Evolutionary conservation across 2,329 filamentous ascomycete genomes (phyloP).

Genomic region (Huntiella abstrusa): DNA sequence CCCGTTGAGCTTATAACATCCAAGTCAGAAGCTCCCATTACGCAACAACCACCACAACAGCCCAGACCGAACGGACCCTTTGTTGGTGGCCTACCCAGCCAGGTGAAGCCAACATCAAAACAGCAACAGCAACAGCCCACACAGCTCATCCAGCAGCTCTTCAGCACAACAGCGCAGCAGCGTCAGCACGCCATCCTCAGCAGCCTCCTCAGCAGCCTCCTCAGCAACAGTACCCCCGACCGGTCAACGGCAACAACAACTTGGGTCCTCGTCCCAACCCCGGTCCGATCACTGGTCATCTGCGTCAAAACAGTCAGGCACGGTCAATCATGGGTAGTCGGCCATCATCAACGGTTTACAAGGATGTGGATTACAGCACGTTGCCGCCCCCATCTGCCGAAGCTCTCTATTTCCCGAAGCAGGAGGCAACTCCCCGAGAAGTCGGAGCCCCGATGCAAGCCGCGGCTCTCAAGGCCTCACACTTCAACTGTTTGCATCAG

Average conservation of each 20-base stretch:
- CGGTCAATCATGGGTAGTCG: constrained; percentile 1
- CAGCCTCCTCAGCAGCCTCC: too few species aligned
- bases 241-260: too few species aligned
- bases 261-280: too few species aligned
- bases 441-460: constrained; percentile 22
- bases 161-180: too few species aligned
- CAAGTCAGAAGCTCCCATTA: neutral
- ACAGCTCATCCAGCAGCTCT: neutral
- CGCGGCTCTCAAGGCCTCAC: constrained; percentile 24
- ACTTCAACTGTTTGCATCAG: constrained; percentile 27
- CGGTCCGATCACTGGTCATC: neutral
- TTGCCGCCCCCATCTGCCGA: constrained; percentile 19
- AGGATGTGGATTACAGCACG: constrained; percentile 20
- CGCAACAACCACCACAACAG: neutral
- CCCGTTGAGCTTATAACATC: neutral
- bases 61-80: too few species aligned
- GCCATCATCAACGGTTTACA: constrained; percentile 21
- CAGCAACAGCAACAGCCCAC: neutral
- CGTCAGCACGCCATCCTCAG: too few species aligned
- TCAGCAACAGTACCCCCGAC: too few species aligned
- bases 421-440: neutral
- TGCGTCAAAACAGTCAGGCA: neutral
- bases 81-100: too few species aligned
- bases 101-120: too few species aligned
- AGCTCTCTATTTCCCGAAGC: constrained; percentile 21